A percentile compares a stretch with the other conserved stretches of the same genome.
These are phyloP conservation scores for Aspergillus costaricaensis DNA, from an alignment of 2,329 filamentous ascomycete species.

Conservation along the genomic window DNA sequence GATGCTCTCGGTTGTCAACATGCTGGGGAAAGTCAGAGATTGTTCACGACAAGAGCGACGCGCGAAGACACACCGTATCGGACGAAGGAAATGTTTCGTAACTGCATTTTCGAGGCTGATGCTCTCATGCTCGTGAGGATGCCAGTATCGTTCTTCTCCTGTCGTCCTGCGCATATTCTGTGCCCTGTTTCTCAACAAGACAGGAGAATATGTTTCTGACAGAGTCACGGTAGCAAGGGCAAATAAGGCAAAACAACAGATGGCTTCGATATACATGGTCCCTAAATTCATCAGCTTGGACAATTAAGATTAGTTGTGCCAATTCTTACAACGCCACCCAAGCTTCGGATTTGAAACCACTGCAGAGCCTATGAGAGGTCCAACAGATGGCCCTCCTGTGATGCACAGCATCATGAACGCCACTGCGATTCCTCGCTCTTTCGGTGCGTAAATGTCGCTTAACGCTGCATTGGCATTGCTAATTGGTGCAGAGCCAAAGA, in stretches of 20 bases:
- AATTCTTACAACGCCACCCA: constrained; percentile 12
- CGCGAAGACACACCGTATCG: constrained; percentile 24
- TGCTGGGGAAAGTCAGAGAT: constrained; percentile 20
- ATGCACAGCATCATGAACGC: constrained; percentile 44
- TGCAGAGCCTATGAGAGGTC: constrained; percentile 45
- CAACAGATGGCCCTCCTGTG: constrained; percentile 44
- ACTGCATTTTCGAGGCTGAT: constrained; percentile 43
- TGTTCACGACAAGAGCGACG: no score
- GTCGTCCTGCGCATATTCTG: constrained; percentile 41
- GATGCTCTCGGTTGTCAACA: constrained; percentile 53
- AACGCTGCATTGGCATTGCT: constrained; percentile 47
- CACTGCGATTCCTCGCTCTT: constrained; percentile 42
- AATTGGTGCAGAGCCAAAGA: constrained; percentile 49
- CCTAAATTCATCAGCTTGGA: background rate
- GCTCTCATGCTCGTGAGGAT: constrained; percentile 48
- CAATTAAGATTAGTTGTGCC: background rate
- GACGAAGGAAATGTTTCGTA: constrained; percentile 48
- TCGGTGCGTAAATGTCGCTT: constrained; percentile 46
- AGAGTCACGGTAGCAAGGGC: constrained; percentile 30
- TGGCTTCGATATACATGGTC: constrained; percentile 48
- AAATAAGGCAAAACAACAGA: constrained; percentile 36
- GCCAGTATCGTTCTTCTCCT: constrained; percentile 43
- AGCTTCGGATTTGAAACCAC: constrained; percentile 31
- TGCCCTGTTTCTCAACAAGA: constrained; percentile 44
- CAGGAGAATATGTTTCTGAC: constrained; percentile 45